Percentiles rank a stretch among this genome's conserved stretches.
Conservation (phyloP, 306 rosid species). For the Gynostemma pentaphyllum region DNA sequence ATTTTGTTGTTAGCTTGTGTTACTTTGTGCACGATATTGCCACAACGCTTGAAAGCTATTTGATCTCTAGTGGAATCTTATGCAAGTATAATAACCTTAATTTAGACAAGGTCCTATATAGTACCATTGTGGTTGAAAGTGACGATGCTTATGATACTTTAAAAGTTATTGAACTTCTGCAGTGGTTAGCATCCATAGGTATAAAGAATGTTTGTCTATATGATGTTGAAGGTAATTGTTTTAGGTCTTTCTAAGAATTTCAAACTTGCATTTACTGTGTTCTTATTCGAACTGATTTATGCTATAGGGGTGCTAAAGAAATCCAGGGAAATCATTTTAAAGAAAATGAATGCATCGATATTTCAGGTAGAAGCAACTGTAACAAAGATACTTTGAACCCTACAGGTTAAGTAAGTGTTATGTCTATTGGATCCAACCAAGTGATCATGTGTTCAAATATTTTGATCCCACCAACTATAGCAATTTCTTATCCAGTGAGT, state of each 20-base stretch:
- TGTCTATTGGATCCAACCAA: neutral
- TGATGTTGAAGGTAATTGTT: conserved; percentile 59
- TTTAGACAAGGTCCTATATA: conserved; percentile 33
- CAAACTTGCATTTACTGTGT: conserved; percentile 12
- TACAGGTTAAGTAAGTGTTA: neutral
- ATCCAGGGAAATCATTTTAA: conserved; percentile 43
- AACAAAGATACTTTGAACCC: neutral
- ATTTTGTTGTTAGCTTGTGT: conserved; percentile 33
- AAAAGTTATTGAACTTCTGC: conserved; percentile 48
- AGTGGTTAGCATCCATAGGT: conserved; percentile 59
- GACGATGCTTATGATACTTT: conserved; percentile 58
- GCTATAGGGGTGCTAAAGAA: conserved; percentile 63
- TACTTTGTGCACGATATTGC: conserved; percentile 23
- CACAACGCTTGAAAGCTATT: conserved; percentile 38
- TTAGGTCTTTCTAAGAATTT: conserved; percentile 5
- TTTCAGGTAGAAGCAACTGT: conserved; percentile 31
- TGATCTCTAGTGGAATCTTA: conserved; percentile 47
- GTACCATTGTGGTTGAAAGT: conserved; percentile 76
- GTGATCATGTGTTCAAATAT: neutral
- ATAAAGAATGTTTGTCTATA: conserved; percentile 62
- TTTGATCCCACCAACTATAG: neutral
- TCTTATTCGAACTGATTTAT: conserved; percentile 9
- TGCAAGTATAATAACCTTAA: conserved; percentile 38
- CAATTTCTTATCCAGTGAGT: neutral
- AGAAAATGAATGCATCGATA: conserved; percentile 28